Evolutionary conservation across 1,284 basidiomycete genomes (phyloP).

Genomic region (Ustilago lituana): DNA sequence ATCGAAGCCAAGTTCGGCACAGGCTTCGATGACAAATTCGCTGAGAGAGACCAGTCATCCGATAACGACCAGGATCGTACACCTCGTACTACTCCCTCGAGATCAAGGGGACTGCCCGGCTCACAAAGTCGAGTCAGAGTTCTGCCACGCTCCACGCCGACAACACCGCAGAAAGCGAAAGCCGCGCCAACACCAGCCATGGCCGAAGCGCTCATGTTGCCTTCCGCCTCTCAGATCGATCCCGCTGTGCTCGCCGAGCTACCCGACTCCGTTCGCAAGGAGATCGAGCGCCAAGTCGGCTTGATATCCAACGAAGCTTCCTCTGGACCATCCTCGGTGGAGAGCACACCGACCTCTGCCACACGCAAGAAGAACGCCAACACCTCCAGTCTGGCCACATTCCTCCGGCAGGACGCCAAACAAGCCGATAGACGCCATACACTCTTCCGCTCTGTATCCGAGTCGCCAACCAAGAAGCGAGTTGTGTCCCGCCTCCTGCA

Average conservation of each 20-base stretch:
- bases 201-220: constrained; percentile 43
- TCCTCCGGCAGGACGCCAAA: constrained; percentile 9
- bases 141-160: constrained; percentile 37
- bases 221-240: constrained; percentile 62
- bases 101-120: neutral
- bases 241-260: constrained; percentile 57
- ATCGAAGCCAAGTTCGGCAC: constrained; percentile 40
- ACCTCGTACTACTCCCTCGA: neutral
- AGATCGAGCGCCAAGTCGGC: constrained; percentile 52
- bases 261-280: constrained; percentile 53
- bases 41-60: neutral
- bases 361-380: constrained; percentile 19
- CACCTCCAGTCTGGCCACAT: constrained; percentile 14
- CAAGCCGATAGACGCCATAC: constrained; percentile 3
- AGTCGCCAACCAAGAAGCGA: constrained; percentile 40
- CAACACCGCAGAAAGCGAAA: constrained; percentile 42
- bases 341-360: constrained; percentile 29
- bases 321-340: constrained; percentile 17
- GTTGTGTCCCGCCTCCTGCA: constrained; percentile 23
- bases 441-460: constrained; percentile 31
- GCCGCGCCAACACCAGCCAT: constrained; percentile 22
- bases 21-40: neutral
- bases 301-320: constrained; percentile 14
- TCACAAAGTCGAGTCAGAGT: constrained; percentile 23
- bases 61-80: neutral